A percentile compares a stretch with the other conserved stretches of the same genome.
Evolutionary conservation across 192 early-diverging fungal genomes (phyloP).

Genomic region (Allomyces arbusculus): DNA sequence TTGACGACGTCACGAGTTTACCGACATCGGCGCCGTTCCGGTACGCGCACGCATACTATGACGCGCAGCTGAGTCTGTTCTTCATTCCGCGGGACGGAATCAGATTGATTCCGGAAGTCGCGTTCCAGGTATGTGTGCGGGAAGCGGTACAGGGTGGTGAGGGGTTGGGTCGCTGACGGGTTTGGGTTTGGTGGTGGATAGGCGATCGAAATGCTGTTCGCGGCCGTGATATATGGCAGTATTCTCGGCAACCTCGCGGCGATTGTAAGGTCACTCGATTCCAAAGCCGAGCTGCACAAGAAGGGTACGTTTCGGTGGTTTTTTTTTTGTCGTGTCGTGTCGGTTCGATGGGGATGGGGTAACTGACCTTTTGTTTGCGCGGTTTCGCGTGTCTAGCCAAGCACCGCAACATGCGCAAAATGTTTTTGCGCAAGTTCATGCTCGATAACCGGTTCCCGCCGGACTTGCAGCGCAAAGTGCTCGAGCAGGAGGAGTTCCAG

Average conservation of each 20-base stretch:
- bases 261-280: not conserved
- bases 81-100: not conserved
- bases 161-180: not conserved
- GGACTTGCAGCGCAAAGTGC: not conserved
- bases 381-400: not conserved
- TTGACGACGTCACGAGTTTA: not conserved
- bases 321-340: not conserved
- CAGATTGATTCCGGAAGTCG: not conserved
- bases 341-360: not conserved
- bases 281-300: not conserved
- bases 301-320: not conserved
- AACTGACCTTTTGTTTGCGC: not conserved
- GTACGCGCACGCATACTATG: not conserved
- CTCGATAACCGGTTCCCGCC: not conserved
- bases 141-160: no score
- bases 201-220: not conserved
- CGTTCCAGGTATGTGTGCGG: not conserved
- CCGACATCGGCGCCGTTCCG: not conserved
- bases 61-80: not conserved
- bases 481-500: conserved; percentile 4
- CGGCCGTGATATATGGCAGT: not conserved
- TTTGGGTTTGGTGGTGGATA: not conserved
- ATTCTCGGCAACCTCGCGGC: not conserved
- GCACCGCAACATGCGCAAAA: not conserved
- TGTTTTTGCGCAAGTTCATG: not conserved